These are phyloP conservation scores for Thuidium tamariscinum DNA, from an alignment of 225 moss, liverwort and hornwort species.

Conservation along the genomic window DNA sequence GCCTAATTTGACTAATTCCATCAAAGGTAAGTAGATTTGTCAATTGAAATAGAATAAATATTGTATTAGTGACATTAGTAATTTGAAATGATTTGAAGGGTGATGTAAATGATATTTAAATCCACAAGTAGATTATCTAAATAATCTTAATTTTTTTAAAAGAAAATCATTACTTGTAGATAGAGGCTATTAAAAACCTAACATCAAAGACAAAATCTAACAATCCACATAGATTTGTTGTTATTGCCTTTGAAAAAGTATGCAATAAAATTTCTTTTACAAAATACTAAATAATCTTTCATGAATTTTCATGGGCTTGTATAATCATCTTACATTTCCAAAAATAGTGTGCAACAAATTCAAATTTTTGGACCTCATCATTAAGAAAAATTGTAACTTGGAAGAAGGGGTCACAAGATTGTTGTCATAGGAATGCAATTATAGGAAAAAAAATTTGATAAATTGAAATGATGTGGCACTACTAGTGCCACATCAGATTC, in stretches of 20 bases:
- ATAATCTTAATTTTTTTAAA: not conserved
- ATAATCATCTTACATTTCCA: not conserved
- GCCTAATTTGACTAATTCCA: not conserved
- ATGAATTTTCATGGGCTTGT: not conserved
- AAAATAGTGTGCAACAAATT: no score
- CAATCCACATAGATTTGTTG: not conserved
- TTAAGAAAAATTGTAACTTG: no score
- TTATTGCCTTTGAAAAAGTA: not conserved
- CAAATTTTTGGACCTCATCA: not conserved
- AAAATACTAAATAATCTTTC: not conserved
- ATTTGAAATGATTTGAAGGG: not conserved
- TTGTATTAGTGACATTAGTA: not conserved
- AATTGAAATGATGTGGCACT: no score
- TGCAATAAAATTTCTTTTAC: not conserved
- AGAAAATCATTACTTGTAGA: no score
- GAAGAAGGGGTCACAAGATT: no score
- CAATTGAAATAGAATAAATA: not conserved
- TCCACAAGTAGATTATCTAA: not conserved
- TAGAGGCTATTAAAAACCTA: rapidly evolving
- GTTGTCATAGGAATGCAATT: no score
- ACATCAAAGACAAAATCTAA: not conserved
- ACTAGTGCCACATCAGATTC: no score
- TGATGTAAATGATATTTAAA: not conserved
- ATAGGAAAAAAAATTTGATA: no score
- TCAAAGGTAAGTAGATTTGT: not conserved